phyloP scores from a whole-genome alignment of 306 rosid genomes.

The Macrotyloma uniflorum region DNA sequence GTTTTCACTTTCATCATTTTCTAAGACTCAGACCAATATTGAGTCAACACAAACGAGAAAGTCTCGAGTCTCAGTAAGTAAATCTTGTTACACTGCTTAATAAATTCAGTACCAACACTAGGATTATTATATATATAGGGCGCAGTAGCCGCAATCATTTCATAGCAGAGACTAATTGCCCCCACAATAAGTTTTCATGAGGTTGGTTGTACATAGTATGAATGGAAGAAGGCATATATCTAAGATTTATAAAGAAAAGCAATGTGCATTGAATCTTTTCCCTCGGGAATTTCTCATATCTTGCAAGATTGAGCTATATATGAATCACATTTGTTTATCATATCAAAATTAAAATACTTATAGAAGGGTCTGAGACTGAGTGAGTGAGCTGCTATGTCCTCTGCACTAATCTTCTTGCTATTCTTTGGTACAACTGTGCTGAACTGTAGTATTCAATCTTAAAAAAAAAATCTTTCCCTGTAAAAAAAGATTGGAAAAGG shows the following conservation, averaged over 20 bases:
- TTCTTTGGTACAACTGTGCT: background rate
- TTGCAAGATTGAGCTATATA: background rate
- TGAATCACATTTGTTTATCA: background rate
- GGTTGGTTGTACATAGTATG: background rate
- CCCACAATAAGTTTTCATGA: slow-evolving; percentile 1
- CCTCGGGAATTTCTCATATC: background rate
- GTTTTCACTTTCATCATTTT: slow-evolving; percentile 28
- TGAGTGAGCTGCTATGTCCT: background rate
- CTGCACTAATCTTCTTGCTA: background rate
- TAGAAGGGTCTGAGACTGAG: background rate
- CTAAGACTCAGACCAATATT: slow-evolving; percentile 8
- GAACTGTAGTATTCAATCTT: no score
- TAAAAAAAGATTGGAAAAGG: background rate
- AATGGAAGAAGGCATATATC: background rate
- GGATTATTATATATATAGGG: background rate
- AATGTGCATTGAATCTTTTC: background rate
- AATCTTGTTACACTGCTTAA: slow-evolving; percentile 10
- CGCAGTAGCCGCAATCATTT: slow-evolving; percentile 26
- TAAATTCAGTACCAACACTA: background rate
- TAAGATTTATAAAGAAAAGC: background rate
- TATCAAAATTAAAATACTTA: background rate
- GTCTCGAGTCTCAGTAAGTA: slow-evolving; percentile 4
- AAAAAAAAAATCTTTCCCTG: background rate
- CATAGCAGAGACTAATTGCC: background rate
- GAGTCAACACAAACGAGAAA: slow-evolving; percentile 18